These are phyloP conservation scores for Fraxinus sp. DNA, from an alignment of 305 asterid species.

Conservation along the genomic window DNA sequence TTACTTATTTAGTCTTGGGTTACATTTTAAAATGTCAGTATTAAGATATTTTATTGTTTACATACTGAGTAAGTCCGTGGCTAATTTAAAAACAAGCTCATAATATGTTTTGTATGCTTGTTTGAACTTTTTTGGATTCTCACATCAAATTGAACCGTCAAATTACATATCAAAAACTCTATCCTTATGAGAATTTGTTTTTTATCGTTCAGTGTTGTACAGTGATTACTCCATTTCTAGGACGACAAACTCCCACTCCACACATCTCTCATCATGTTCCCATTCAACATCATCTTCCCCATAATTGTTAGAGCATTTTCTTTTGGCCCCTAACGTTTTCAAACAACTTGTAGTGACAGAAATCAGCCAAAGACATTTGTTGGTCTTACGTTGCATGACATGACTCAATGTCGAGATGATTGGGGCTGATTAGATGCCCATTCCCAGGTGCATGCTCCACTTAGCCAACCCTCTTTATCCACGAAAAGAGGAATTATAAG, in stretches of 20 bases:
- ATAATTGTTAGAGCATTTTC: neutral
- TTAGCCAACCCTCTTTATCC: neutral
- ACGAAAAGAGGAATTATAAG: neutral
- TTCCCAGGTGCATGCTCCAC: slow-evolving; percentile 23
- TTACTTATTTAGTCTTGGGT: neutral
- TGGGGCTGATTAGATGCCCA: slow-evolving; percentile 36
- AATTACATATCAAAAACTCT: neutral
- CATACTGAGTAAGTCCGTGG: too few relatives aligned
- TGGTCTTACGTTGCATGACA: slow-evolving; percentile 6
- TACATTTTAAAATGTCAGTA: neutral
- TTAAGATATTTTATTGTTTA: neutral
- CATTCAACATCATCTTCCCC: neutral
- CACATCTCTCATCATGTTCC: neutral
- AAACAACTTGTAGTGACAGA: neutral
- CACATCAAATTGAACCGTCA: neutral
- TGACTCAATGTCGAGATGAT: slow-evolving; percentile 15
- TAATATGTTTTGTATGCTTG: neutral
- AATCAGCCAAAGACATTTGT: neutral
- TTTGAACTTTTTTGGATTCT: neutral
- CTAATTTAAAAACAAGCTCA: neutral
- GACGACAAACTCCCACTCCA: neutral
- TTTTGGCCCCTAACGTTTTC: neutral
- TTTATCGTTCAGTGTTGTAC: neutral
- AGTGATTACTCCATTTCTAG: neutral
- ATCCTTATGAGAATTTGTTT: neutral